Percentiles rank a stretch among this genome's conserved stretches.
phyloP scores from a whole-genome alignment of 768 basidiomycete genomes.

The Porphyrellus cyaneotinctus region DNA sequence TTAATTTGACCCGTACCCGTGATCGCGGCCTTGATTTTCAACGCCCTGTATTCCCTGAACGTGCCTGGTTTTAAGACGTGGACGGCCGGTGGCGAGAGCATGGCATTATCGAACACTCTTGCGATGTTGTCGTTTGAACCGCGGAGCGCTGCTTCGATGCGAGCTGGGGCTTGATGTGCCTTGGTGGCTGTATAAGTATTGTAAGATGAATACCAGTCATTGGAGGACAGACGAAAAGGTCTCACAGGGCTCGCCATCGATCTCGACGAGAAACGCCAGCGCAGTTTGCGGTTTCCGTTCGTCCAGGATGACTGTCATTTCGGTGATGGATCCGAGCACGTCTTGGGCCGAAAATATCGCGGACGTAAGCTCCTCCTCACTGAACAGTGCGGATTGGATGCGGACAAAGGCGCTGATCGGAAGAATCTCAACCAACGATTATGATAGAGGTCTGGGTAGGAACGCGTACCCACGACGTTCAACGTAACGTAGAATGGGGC shows the following conservation, averaged over 20 bases:
- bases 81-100: conserved; percentile 10
- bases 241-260: conserved; percentile 8
- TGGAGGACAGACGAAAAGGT: not conserved
- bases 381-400: not conserved
- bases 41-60: conserved; percentile 14
- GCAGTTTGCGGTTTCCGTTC: conserved; percentile 1
- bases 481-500: conserved; percentile 18
- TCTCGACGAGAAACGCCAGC: conserved; percentile 11
- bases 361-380: conserved; percentile 12
- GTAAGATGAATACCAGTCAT: not conserved
- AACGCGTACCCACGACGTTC: conserved; percentile 17
- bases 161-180: conserved; percentile 1
- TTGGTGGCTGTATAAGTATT: not conserved
- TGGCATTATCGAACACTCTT: not conserved
- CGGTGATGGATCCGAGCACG: conserved; percentile 6
- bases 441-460: not conserved
- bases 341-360: conserved; percentile 15
- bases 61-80: conserved; percentile 15
- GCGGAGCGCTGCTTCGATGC: conserved; percentile 5
- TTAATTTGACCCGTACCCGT: conserved; percentile 17
- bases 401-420: conserved; percentile 5
- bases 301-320: conserved; percentile 20
- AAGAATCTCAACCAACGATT: not conserved
- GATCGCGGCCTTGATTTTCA: conserved; percentile 4
- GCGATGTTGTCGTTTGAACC: conserved; percentile 1